Base-by-base conservation (phyloP, 192 early-diverging fungal genomes). In the Physocladia obscura region DNA sequence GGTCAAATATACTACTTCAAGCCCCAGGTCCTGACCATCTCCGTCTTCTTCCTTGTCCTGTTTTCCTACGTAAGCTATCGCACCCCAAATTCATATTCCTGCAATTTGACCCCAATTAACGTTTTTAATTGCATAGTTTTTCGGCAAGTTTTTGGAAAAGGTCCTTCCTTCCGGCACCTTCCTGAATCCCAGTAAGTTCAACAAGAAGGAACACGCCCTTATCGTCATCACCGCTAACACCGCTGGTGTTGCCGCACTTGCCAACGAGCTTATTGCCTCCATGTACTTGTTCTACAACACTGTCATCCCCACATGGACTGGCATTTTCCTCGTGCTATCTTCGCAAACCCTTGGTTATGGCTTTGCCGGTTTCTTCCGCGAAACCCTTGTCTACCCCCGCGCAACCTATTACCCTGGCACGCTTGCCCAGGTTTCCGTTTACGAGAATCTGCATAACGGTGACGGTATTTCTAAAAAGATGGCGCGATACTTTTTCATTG, bases 341-440 rank as follows among this genome's bases (percentile, higher is more conserved):
- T 63, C 91, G 52, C 81, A 86, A 60, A 54, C 83, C 54, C 75
- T 90, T 74, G 86, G 85, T 32, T 87, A 81, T 49, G 85, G 88
- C 56, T 73, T 88, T 74, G 89, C 87, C 49, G 92, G 87, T 57
- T 74, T 88, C 24, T 83, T 81, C 67, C 87, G 91, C 39, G 78
- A 84, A n/a, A 91, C 86, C 74, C 83, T 95, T 24, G 92, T 95
- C 2, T 88, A 91, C 44, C 92, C 92, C 11, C 77, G 89, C 3
- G 75, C 85, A 3, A 93, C 93, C 89, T 81, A 92, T 38, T 96
- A 91, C 89, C 93, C 93, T 6, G 67, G 80, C 2, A 89, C 83
- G 47, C 82, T 96, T 34, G 79, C 91, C 49, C 86, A 87, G 38
- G 88, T 91, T 38, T 85, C 90, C 15, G 76, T 94, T 21, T 95